Percentiles rank a stretch among this genome's conserved stretches.
phyloP scores from a whole-genome alignment of 805 yeast genomes.

The Blastobotrys terrestris region DNA sequence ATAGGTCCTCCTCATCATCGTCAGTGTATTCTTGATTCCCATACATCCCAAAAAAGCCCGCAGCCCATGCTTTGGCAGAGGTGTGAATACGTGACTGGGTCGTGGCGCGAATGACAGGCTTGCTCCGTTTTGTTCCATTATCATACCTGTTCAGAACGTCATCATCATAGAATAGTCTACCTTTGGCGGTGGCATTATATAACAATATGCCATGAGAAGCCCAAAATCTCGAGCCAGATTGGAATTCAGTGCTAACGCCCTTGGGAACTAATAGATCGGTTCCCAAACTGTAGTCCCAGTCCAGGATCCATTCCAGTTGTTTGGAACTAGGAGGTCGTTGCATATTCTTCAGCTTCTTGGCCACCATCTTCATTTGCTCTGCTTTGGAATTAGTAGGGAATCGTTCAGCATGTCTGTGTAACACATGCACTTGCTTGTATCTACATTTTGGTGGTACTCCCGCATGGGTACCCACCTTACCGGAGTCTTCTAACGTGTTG shows the following conservation, averaged over 20 bases:
- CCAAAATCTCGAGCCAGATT: conserved; percentile 36
- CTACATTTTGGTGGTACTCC: conserved; percentile 31
- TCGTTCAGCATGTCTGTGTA: conserved; percentile 77
- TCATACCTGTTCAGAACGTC: conserved; percentile 24
- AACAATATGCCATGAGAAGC: conserved; percentile 35
- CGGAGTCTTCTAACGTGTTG: background rate
- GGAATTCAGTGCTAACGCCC: conserved; percentile 36
- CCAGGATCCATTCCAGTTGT: conserved; percentile 28
- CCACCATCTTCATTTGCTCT: conserved; percentile 34
- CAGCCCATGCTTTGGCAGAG: conserved; percentile 39
- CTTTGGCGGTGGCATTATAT: conserved; percentile 27
- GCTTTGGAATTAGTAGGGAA: conserved; percentile 49
- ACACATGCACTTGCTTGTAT: conserved; percentile 61
- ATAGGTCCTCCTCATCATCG: conserved; percentile 26
- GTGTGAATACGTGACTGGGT: conserved; percentile 35
- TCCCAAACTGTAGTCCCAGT: conserved; percentile 31
- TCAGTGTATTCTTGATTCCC: conserved; percentile 29
- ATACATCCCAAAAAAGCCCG: conserved; percentile 37
- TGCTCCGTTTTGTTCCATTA: conserved; percentile 30
- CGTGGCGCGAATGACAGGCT: conserved; percentile 34
- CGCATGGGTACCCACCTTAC: background rate
- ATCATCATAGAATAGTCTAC: conserved; percentile 22
- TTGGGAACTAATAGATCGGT: conserved; percentile 31
- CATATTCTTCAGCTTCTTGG: conserved; percentile 28
- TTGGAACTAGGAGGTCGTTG: conserved; percentile 20